Evolutionary conservation across 768 basidiomycete species (phyloP).

Genomic region (Tricholomella constricta): DNA sequence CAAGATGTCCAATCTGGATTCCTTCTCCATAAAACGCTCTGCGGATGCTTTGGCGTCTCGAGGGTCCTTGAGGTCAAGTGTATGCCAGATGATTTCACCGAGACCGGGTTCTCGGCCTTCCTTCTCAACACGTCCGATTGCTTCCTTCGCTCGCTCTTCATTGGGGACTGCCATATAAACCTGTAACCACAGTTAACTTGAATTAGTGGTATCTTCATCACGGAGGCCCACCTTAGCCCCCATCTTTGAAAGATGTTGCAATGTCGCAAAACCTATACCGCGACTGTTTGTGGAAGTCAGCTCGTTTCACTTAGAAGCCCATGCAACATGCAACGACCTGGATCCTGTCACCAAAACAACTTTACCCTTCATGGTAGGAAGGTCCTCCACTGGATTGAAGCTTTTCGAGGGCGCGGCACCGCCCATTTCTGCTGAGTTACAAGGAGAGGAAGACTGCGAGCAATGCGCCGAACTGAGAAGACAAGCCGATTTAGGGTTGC

Average conservation of each 20-base stretch:
- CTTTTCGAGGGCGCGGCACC: background rate
- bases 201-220: background rate
- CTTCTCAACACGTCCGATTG: background rate
- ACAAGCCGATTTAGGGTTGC: too few relatives aligned
- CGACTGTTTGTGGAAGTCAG: background rate
- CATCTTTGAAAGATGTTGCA: background rate
- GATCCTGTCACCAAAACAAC: background rate
- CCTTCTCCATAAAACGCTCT: background rate
- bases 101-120: background rate
- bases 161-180: background rate
- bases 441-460: too few relatives aligned
- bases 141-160: background rate
- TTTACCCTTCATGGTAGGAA: background rate
- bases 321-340: background rate
- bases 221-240: background rate
- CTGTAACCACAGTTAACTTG: background rate
- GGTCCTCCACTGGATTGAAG: background rate
- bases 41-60: background rate
- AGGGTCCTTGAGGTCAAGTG: slow-evolving; percentile 1
- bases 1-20: background rate
- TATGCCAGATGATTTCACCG: background rate
- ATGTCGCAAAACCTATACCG: slow-evolving; percentile 1
- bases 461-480: too few relatives aligned
- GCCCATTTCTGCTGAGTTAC: background rate
- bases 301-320: background rate